phyloP scores from a whole-genome alignment of 192 early-diverging fungal genomes.

The Coemansia sp. region DNA sequence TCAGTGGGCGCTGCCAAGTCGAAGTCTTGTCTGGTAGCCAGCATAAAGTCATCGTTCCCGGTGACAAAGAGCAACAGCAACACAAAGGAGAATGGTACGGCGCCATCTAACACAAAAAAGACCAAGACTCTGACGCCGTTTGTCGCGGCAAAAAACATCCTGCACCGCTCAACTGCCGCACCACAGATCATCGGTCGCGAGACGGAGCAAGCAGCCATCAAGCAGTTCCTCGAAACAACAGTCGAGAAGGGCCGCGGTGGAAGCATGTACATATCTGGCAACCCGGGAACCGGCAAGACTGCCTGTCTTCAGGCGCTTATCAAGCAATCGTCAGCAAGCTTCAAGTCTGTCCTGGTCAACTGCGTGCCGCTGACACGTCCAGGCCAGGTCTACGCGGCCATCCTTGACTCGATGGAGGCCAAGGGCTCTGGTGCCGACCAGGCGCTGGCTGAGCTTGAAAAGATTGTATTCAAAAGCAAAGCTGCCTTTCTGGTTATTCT shows the following conservation, averaged over 20 bases:
- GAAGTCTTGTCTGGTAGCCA: neutral
- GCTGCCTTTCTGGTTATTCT: constrained; percentile 68
- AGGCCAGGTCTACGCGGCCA: constrained; percentile 65
- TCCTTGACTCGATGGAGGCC: constrained; percentile 59
- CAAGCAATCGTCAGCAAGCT: constrained; percentile 42
- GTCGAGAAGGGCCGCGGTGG: constrained; percentile 51
- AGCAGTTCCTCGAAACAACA: constrained; percentile 31
- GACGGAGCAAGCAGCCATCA: constrained; percentile 38
- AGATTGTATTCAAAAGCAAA: constrained; percentile 57
- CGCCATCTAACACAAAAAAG: neutral
- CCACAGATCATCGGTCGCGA: constrained; percentile 53
- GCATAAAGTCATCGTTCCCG: constrained; percentile 33
- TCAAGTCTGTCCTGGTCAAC: constrained; percentile 68
- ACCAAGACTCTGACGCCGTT: constrained; percentile 22
- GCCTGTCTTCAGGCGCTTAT: constrained; percentile 69
- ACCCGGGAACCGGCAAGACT: constrained; percentile 95
- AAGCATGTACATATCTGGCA: constrained; percentile 85
- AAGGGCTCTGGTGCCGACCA: constrained; percentile 31
- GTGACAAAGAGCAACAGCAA: constrained; percentile 33
- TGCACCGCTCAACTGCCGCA: constrained; percentile 49
- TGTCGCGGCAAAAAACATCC: constrained; percentile 30
- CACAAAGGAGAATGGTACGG: neutral
- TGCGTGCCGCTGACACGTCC: constrained; percentile 84
- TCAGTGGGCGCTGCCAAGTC: neutral
- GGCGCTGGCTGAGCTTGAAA: constrained; percentile 58